Evolutionary conservation across 352 stramenopile genomes (phyloP), one percentile per base, ranked within the genome.

Genomic region (Phytophthora agathidicida): DNA sequence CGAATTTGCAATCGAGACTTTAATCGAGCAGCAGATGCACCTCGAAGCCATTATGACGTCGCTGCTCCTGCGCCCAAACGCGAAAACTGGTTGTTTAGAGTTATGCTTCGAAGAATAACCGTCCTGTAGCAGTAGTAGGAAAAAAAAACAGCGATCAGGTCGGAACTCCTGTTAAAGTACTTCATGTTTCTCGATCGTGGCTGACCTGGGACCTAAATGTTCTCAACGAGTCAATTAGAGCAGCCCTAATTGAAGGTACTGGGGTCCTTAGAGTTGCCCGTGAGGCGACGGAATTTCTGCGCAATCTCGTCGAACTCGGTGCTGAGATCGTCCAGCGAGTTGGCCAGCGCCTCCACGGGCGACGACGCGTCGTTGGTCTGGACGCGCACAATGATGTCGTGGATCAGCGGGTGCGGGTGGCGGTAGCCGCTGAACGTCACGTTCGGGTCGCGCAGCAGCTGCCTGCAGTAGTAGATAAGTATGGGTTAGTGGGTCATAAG

Each of bases 371-470:
- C 82, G 50, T 90, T 91, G 17, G 88, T 96, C 73, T 94, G 94
- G 60, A 99, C 93, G 64, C 97, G 97, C 48, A 99, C 80, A 44
- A 89, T 86, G 56, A 99, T 97, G 63, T 97, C 95, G 71, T 99
- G 90, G 55, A 98, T 89, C 8, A 99, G 79, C 48, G 97, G 97
- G 72, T 99, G 97, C 22, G 97, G 96, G 74, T 98, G 91, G 58
- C 94, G 89, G 75, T 99, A 99, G 41, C 96, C 97, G 36, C 90
- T 94, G 75, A 97, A 98, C 38, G 82, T 95, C 59, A 97, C 86
- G 70, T 93, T 91, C 56, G 78, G 73, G 70, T 95, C 83, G 38
- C 86, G 83, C 56, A 93, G 74, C 19, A 97, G 76, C 70, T 99
- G 86, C 83, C 83, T 93, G 39, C 11, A 51, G 6, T 23, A 54